A percentile compares a stretch with the other conserved stretches of the same genome.
phyloP scores from a whole-genome alignment of 1,139 yeast species.

The Arxiozyma heterogenica region DNA sequence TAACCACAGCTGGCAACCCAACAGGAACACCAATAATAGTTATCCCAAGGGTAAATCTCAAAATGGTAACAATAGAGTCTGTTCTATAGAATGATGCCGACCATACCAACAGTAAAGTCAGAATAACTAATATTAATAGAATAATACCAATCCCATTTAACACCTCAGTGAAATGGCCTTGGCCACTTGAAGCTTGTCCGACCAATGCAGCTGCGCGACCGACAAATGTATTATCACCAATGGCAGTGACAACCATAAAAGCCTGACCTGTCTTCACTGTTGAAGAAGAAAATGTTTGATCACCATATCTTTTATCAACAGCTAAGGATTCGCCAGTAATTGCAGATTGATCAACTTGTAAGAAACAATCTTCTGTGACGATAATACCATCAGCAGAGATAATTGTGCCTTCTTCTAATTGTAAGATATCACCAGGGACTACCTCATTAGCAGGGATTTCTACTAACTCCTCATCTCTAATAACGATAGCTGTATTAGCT shows the following conservation, averaged over 20 bases:
- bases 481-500: slow-evolving; percentile 77
- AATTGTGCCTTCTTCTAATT: slow-evolving; percentile 88
- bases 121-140: slow-evolving; percentile 76
- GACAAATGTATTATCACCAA: slow-evolving; percentile 86
- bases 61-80: slow-evolving; percentile 71
- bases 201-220: slow-evolving; percentile 96
- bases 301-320: slow-evolving; percentile 84
- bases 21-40: slow-evolving; percentile 99
- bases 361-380: slow-evolving; percentile 74
- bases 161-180: slow-evolving; percentile 94
- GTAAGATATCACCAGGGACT: slow-evolving; percentile 86
- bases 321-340: slow-evolving; percentile 96
- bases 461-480: slow-evolving; percentile 68
- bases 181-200: slow-evolving; percentile 85
- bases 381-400: slow-evolving; percentile 93
- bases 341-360: slow-evolving; percentile 94
- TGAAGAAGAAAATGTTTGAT: slow-evolving; percentile 81
- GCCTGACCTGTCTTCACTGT: slow-evolving; percentile 95
- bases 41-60: slow-evolving; percentile 89
- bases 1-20: slow-evolving; percentile 97
- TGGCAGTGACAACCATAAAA: slow-evolving; percentile 86
- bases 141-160: slow-evolving; percentile 94
- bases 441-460: slow-evolving; percentile 72
- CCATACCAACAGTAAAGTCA: slow-evolving; percentile 84
- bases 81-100: slow-evolving; percentile 90